Conservation (phyloP, 768 basidiomycete genomes). For the Termitomyces sp. region DNA sequence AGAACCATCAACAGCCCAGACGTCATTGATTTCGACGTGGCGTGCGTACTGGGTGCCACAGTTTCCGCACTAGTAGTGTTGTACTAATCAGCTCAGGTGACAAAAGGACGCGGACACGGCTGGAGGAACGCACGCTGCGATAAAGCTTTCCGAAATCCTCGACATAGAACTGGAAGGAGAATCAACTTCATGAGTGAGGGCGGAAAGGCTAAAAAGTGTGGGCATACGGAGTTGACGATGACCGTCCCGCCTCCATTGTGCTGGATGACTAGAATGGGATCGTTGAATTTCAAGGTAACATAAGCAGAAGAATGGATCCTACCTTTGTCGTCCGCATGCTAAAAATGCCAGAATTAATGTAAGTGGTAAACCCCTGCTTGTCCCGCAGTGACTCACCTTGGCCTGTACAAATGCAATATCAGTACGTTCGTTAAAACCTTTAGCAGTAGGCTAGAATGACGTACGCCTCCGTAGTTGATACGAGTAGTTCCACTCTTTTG, state of each 20-base stretch:
- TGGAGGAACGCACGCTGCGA: conserved; percentile 23
- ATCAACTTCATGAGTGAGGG: not conserved
- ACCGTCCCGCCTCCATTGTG: conserved; percentile 35
- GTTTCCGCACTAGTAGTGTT: conserved; percentile 25
- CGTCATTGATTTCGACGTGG: conserved; percentile 27
- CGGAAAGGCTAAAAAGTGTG: not conserved
- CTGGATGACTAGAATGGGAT: conserved; percentile 22
- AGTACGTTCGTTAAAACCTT: not conserved
- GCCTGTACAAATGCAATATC: conserved; percentile 17
- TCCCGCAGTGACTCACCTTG: conserved; percentile 15
- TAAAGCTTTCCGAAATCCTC: conserved; percentile 38
- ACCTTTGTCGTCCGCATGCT: conserved; percentile 33
- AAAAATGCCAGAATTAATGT: not conserved
- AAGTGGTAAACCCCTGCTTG: not conserved
- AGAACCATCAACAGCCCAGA: conserved; percentile 28
- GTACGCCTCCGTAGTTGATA: conserved; percentile 36
- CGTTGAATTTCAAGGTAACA: not conserved
- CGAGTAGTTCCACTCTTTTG: conserved; percentile 32
- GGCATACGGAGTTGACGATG: conserved; percentile 32
- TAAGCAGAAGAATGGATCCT: not conserved
- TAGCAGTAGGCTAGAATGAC: conserved; percentile 2
- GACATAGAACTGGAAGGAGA: conserved; percentile 28
- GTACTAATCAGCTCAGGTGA: not conserved
- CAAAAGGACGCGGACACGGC: not conserved
- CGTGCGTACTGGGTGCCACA: conserved; percentile 28